Conservation (phyloP, 352 stramenopile genomes). For the Globisporangium rhizosaccharum region DNA sequence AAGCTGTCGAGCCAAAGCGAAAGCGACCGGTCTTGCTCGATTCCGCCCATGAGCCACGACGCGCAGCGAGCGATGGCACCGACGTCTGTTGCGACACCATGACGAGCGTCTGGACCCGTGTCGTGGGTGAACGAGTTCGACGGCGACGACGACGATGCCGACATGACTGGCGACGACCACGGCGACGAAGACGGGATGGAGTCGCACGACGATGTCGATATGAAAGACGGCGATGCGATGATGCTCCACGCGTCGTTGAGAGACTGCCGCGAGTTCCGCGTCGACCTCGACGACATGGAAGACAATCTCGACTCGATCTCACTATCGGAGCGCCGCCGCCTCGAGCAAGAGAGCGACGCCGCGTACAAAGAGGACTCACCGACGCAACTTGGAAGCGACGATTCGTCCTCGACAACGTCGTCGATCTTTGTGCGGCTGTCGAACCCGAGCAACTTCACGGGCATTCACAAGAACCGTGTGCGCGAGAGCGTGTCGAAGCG, state of each 20-base stretch:
- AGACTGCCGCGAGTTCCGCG: slow-evolving; percentile 42
- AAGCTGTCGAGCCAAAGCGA: slow-evolving; percentile 21
- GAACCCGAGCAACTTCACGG: slow-evolving; percentile 85
- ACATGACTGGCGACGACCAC: slow-evolving; percentile 43
- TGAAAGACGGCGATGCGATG: slow-evolving; percentile 42
- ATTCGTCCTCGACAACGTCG: slow-evolving; percentile 39
- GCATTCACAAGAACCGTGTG: slow-evolving; percentile 85
- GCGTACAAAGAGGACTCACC: slow-evolving; percentile 32
- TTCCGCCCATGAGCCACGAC: no score
- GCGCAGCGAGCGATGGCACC: background rate
- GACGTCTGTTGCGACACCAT: slow-evolving; percentile 4
- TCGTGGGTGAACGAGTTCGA: slow-evolving; percentile 74
- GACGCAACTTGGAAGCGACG: slow-evolving; percentile 49
- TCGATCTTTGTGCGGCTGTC: slow-evolving; percentile 82
- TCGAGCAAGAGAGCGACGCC: slow-evolving; percentile 22
- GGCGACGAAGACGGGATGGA: slow-evolving; percentile 29
- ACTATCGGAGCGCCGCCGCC: slow-evolving; percentile 30
- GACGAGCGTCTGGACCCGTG: slow-evolving; percentile 21
- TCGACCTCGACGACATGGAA: slow-evolving; percentile 45
- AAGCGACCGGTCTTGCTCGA: slow-evolving; percentile 3
- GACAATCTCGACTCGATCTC: slow-evolving; percentile 37
- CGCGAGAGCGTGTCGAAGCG: slow-evolving; percentile 76
- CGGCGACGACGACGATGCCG: slow-evolving; percentile 62
- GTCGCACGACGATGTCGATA: slow-evolving; percentile 42
- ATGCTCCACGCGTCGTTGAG: slow-evolving; percentile 11